Conservation (phyloP, 2,329 filamentous ascomycete genomes). For the Alternaria sp. region DNA sequence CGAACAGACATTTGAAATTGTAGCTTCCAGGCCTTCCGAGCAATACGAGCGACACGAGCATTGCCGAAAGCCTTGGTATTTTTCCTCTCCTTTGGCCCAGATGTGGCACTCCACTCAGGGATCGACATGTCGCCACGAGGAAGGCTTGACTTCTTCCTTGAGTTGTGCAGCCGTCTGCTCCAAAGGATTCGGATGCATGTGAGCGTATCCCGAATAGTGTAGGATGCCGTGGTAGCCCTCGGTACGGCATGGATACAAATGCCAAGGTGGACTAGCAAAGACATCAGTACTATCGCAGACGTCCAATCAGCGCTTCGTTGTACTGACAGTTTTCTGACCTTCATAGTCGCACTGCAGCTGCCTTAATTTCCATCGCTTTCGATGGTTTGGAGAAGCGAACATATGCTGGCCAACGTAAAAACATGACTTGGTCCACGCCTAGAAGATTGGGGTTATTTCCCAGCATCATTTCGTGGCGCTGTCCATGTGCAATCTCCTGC, state of each 20-base stretch:
- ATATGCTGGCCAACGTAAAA: not conserved
- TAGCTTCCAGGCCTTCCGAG: not conserved
- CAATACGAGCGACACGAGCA: constrained; percentile 11
- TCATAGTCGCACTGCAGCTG: not conserved
- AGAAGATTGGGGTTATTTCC: not conserved
- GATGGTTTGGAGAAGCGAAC: not conserved
- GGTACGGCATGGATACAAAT: not conserved
- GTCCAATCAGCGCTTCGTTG: not conserved
- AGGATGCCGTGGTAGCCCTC: not conserved
- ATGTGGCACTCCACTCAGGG: constrained; percentile 1
- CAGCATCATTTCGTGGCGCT: constrained; percentile 2
- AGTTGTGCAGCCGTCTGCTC: not conserved
- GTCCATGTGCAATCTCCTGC: not conserved
- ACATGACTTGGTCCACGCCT: not conserved
- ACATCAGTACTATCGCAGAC: not conserved
- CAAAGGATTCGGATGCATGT: not conserved
- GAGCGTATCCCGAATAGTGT: not conserved
- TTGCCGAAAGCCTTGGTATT: constrained; percentile 11
- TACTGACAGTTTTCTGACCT: not conserved
- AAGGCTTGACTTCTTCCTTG: constrained; percentile 10
- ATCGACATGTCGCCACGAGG: constrained; percentile 4
- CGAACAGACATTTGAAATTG: constrained; percentile 1
- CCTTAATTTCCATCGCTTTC: not conserved
- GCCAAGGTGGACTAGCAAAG: not conserved
- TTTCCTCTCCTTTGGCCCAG: constrained; percentile 4